A percentile compares a stretch with the other conserved stretches of the same genome.
These are phyloP conservation scores for Barnettozyma salicaria DNA, from an alignment of 805 yeast species.

Conservation along the genomic window DNA sequence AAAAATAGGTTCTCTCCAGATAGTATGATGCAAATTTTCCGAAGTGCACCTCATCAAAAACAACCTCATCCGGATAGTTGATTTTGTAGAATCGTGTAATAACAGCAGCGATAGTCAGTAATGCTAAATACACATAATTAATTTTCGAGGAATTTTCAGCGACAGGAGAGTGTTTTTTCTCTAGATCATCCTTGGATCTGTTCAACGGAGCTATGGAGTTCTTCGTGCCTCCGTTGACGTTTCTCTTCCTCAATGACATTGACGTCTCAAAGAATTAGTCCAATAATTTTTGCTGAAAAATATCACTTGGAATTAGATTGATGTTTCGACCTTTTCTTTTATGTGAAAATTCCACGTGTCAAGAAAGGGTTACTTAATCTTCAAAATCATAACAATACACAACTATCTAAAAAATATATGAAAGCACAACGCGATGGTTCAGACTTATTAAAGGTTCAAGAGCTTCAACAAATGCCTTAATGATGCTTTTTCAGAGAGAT, in stretches of 20 bases:
- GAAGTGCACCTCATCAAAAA: slow-evolving; percentile 82
- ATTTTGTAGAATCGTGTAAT: slow-evolving; percentile 57
- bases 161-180: neutral
- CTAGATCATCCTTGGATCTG: neutral
- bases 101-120: slow-evolving; percentile 64
- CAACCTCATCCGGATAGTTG: slow-evolving; percentile 66
- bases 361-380: no score
- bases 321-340: no score
- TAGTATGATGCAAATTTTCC: slow-evolving; percentile 85
- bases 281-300: no score
- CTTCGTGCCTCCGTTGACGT: slow-evolving; percentile 4
- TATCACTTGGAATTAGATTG: no score
- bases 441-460: no score
- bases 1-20: slow-evolving; percentile 83
- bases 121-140: neutral
- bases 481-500: no score
- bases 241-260: slow-evolving; percentile 11
- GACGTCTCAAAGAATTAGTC: no score
- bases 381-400: no score
- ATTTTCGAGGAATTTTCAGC: neutral
- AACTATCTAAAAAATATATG: no score
- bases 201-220: neutral
- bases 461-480: no score
- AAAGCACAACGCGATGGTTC: no score
- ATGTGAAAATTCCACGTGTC: no score